phyloP scores from a whole-genome alignment of 2,329 filamentous ascomycete genomes.

The Arachnomyces sp. region DNA sequence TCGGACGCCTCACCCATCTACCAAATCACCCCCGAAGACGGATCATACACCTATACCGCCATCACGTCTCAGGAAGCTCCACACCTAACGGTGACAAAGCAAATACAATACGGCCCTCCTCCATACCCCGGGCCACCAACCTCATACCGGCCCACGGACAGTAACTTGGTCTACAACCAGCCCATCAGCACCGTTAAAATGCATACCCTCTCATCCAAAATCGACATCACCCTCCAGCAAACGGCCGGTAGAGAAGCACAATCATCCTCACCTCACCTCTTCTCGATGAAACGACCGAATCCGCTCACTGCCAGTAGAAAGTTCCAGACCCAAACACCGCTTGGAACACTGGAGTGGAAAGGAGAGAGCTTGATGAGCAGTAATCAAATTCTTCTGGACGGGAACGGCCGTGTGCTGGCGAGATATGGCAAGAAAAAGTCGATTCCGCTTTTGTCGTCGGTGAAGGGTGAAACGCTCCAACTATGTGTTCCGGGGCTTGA shows the following conservation, averaged over 20 bases:
- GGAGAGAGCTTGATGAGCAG: constrained; percentile 8
- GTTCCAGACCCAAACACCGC: constrained; percentile 7
- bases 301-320: constrained; percentile 7
- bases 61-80: constrained; percentile 5
- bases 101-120: not conserved
- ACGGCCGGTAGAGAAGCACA: too few species aligned
- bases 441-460: constrained; percentile 2
- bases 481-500: constrained; percentile 7
- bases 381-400: constrained; percentile 9
- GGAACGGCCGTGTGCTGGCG: constrained; percentile 8
- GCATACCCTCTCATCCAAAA: constrained; percentile 12
- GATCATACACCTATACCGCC: constrained; percentile 9
- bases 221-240: constrained; percentile 8
- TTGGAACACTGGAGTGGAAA: constrained; percentile 13
- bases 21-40: constrained; percentile 2
- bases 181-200: constrained; percentile 8
- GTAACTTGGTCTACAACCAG: not conserved
- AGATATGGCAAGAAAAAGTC: constrained; percentile 9
- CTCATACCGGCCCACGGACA: not conserved
- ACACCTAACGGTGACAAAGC: constrained; percentile 6
- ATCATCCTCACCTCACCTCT: not conserved
- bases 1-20: too few species aligned
- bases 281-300: constrained; percentile 12
- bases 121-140: constrained; percentile 2
- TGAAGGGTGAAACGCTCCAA: constrained; percentile 3